Evolutionary conservation across 1,284 basidiomycete species (phyloP).

Genomic region (Xerocomus nothofagi): DNA sequence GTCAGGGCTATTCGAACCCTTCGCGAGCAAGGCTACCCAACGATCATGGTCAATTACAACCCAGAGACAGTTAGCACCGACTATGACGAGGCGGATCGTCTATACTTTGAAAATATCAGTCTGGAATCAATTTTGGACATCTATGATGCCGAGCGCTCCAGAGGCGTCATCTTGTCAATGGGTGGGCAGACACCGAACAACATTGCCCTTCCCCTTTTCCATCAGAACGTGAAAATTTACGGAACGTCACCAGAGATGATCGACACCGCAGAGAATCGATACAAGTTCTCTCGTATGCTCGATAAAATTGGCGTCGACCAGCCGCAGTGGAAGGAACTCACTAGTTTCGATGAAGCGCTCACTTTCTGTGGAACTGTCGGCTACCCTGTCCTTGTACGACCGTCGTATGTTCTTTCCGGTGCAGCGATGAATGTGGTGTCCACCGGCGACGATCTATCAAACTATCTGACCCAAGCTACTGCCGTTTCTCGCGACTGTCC

Average conservation of each 20-base stretch:
- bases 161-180: slow-evolving; percentile 96
- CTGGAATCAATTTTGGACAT: slow-evolving; percentile 97
- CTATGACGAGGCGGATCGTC: slow-evolving; percentile 96
- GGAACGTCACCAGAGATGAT: slow-evolving; percentile 99
- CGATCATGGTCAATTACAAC: slow-evolving; percentile 99
- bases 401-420: slow-evolving; percentile 97
- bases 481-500: slow-evolving; percentile 97
- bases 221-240: slow-evolving; percentile 97
- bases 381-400: slow-evolving; percentile 95
- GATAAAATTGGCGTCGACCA: slow-evolving; percentile 99
- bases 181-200: slow-evolving; percentile 99
- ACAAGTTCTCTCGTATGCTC: slow-evolving; percentile 98
- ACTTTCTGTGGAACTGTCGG: slow-evolving; percentile 89
- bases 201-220: slow-evolving; percentile 90
- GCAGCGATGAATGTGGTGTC: slow-evolving; percentile 99
- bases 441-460: slow-evolving; percentile 86
- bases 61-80: slow-evolving; percentile 99
- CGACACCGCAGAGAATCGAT: slow-evolving; percentile 98
- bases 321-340: slow-evolving; percentile 96
- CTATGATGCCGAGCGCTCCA: slow-evolving; percentile 88
- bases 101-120: slow-evolving; percentile 99
- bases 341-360: slow-evolving; percentile 86
- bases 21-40: slow-evolving; percentile 91
- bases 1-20: slow-evolving; percentile 96
- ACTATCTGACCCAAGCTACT: slow-evolving; percentile 94